Base-by-base conservation (phyloP, 1,284 basidiomycete species). In the Limonomyces culmigenus region DNA sequence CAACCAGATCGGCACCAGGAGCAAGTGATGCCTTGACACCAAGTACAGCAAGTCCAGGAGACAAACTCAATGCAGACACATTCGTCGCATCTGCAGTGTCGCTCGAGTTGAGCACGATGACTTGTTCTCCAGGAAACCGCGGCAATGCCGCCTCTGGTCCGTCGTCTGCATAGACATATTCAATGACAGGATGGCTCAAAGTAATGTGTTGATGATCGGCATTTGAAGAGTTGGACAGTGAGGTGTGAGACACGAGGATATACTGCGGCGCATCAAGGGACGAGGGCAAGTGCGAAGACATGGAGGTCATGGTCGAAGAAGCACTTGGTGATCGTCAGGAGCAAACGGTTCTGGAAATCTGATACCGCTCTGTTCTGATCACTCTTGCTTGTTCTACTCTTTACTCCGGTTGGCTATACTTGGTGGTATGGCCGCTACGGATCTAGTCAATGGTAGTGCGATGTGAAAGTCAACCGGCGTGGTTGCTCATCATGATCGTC, bases 131-230 rank as follows among this genome's bases (percentile, higher is more conserved):
- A 6, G 65, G 57, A 30, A 60, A 59, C 30, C 57, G 60, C 11
- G 77, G 74, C 20, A 81, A 54, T 5, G 84, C 51, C 8, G 65
- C 52, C 16, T 67, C 52, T 1, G 78, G 73, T 0, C 72, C 62
- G 47, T 86, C 81, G 45, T 86, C 80, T 17, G 70, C 67, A 49
- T 81, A 86, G 45, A 79, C 75, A 49, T 85, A 85, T 46, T 84
- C 74, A n/a, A 86, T 71, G 35, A 59, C 52, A 4, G 78, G 76
- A 48, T 86, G 81, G n/a, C 63, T 55, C 40, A 84, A 65, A 53
- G 39, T 14, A 40, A 39, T 41, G 55, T 43, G 39, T 41, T 42
- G 54, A 50, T 32, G 62, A 34, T 39, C 37, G n/a, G 6, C 31
- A 21, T 11, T 23, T 19, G 14, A n/a, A n/a, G n/a, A 12, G 29